Conservation (phyloP, 108 stramenopile genomes). For the Fragilariopsis cylindrus region DNA sequence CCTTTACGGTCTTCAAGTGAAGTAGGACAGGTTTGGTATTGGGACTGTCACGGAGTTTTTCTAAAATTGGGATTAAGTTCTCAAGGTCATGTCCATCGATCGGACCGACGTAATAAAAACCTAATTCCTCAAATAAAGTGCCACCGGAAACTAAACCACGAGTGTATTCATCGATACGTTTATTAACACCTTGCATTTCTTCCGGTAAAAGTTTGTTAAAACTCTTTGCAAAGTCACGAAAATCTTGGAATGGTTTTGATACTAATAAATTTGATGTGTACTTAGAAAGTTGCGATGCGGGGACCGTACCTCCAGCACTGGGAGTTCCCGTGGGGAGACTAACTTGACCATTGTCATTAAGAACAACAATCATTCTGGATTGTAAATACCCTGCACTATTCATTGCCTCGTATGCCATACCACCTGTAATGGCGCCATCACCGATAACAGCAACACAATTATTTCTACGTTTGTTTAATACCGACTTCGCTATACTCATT, state of each 20-base stretch:
- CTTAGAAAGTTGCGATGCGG: constrained; percentile 86
- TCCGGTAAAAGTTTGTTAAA: constrained; percentile 92
- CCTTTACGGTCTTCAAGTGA: constrained; percentile 94
- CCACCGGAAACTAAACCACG: constrained; percentile 95
- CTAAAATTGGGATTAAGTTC: constrained; percentile 94
- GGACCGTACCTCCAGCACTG: constrained; percentile 91
- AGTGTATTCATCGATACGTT: constrained; percentile 97
- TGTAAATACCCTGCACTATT: constrained; percentile 94
- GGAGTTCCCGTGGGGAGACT: constrained; percentile 96
- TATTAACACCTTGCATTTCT: constrained; percentile 94
- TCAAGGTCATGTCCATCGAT: constrained; percentile 98
- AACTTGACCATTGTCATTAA: constrained; percentile 99
- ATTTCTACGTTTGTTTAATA: constrained; percentile 83
- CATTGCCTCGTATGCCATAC: constrained; percentile 99
- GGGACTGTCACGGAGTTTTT: constrained; percentile 87
- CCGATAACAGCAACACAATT: constrained; percentile 98
- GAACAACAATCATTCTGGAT: constrained; percentile 93
- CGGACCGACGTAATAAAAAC: constrained; percentile 98
- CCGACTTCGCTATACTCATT: constrained; percentile 91
- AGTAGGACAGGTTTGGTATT: constrained; percentile 90
- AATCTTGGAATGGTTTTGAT: constrained; percentile 94
- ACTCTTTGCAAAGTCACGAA: constrained; percentile 92
- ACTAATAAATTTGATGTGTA: constrained; percentile 94
- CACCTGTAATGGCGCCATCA: constrained; percentile 98
- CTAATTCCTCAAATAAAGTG: constrained; percentile 96